phyloP scores from a whole-genome alignment of 1,139 yeast species.

The Kluyveromyces sp. region DNA sequence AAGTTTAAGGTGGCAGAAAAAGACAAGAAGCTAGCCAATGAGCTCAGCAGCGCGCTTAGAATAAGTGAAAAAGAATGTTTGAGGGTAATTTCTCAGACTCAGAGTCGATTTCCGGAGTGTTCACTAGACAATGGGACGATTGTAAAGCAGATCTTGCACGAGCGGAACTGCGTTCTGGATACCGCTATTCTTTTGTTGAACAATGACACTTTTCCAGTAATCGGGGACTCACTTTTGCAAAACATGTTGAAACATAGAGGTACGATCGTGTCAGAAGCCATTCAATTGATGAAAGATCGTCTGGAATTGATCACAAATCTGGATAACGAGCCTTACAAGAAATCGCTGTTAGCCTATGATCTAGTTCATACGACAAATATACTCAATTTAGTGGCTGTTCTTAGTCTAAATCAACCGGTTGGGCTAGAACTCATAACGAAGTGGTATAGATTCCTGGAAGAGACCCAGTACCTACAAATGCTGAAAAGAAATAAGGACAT shows the following conservation, averaged over 20 bases:
- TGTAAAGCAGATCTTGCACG: slow-evolving; percentile 25
- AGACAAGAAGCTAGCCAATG: slow-evolving; percentile 12
- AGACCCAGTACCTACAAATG: slow-evolving; percentile 37
- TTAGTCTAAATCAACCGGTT: slow-evolving; percentile 29
- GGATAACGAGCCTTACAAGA: slow-evolving; percentile 16
- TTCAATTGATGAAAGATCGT: slow-evolving; percentile 23
- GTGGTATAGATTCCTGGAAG: slow-evolving; percentile 55
- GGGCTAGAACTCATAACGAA: slow-evolving; percentile 31
- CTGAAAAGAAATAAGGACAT: slow-evolving; percentile 19
- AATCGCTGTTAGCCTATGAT: slow-evolving; percentile 37
- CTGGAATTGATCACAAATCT: slow-evolving; percentile 8
- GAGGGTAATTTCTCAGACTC: slow-evolving; percentile 41
- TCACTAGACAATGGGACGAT: slow-evolving; percentile 17
- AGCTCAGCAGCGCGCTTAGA: slow-evolving; percentile 11
- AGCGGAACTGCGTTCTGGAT: slow-evolving; percentile 34
- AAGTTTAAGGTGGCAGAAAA: slow-evolving; percentile 10
- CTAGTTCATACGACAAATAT: slow-evolving; percentile 39
- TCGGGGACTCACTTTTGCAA: slow-evolving; percentile 38
- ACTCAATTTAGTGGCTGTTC: slow-evolving; percentile 37
- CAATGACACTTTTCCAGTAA: slow-evolving; percentile 32
- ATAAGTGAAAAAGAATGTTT: slow-evolving; percentile 40
- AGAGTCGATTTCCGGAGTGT: slow-evolving; percentile 36
- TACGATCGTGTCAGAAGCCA: slow-evolving; percentile 29
- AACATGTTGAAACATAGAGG: slow-evolving; percentile 33
- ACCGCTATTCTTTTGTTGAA: slow-evolving; percentile 39